Evolutionary conservation across 2,329 filamentous ascomycete species (phyloP), one percentile per base, ranked within the genome.

Genomic region (Phoma sp.): DNA sequence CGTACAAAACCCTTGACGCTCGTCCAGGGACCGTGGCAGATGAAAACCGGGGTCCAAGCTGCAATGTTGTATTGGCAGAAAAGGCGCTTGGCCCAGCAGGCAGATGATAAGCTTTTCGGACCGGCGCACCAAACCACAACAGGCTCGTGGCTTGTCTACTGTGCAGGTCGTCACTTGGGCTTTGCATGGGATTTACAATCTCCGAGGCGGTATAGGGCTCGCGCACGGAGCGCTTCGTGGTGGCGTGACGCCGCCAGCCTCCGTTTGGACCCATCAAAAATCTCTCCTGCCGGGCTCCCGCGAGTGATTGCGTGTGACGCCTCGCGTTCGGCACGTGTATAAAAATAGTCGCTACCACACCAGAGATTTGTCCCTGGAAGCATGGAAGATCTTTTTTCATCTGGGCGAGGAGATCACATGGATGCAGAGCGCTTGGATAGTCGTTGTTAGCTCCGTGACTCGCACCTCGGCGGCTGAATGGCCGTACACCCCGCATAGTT

Each of bases 121-220:
- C 25, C 43, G 21, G 52, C 43, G 31, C 21, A 31, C 52, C 37
- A 55, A 12, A 37, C 36, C 52, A 32, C 32, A 33, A 36, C 24
- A 43, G 52, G 47, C 46, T 43, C 46, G 41, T 43, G 46, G 37
- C 41, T 37, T 43, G 12, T 41, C n/a, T 25, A 47, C 24, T 33
- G 33, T 43, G 52, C 31, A 43, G 41, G 32, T 41, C 46, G 33
- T 37, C 12, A 10, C 25, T 33, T 25, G 37, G 25, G 21, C 41
- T 31, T 55, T 55, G 52, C 45, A 49, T 55, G 41, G 45, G 17
- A 55, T 51, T 46, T 25, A 46, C 43, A 55, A 55, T 51, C 24
- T 55, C 52, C 46, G 46, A 33, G 41, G 37, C 46, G 36, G 52
- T 29, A 24, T 48, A 39, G 15, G 27, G 27, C 40, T 49, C 39